Percentiles rank a stretch among this genome's conserved stretches.
These are phyloP conservation scores for Calonectria henricotiae DNA, from an alignment of 2,329 filamentous ascomycete genomes.

Conservation along the genomic window DNA sequence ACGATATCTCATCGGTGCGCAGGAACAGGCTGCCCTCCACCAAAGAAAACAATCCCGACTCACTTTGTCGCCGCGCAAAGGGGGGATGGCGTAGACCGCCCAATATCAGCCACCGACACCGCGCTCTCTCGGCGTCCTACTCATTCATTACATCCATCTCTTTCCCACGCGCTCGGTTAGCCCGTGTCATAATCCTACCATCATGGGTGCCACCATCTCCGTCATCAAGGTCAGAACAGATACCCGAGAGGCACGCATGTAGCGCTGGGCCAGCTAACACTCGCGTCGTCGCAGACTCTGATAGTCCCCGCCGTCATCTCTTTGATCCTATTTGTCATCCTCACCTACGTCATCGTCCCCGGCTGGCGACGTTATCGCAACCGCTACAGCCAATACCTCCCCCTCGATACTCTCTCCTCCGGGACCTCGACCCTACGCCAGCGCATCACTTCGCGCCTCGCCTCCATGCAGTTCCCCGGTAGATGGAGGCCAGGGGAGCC, in stretches of 20 bases:
- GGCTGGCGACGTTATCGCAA: conserved; percentile 79
- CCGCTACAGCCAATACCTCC: conserved; percentile 83
- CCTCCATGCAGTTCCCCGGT: conserved; percentile 59
- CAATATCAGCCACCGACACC: background rate
- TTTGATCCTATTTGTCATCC: conserved; percentile 77
- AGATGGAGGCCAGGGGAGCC: conserved; percentile 65
- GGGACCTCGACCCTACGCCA: conserved; percentile 71
- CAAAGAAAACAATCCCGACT: conserved; percentile 28
- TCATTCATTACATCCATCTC: background rate
- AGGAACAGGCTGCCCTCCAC: conserved; percentile 11
- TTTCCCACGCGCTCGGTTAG: background rate
- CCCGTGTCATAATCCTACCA: background rate
- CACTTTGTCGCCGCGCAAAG: conserved; percentile 26
- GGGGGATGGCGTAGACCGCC: conserved; percentile 5
- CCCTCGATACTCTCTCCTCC: conserved; percentile 75
- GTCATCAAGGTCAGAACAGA: conserved; percentile 57
- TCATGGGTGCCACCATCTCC: conserved; percentile 57
- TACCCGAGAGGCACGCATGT: background rate
- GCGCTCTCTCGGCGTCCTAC: background rate
- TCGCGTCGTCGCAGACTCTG: conserved; percentile 70
- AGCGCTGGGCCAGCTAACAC: conserved; percentile 40
- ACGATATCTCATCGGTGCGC: conserved; percentile 22
- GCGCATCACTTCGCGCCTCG: conserved; percentile 60
- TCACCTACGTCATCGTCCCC: conserved; percentile 78
- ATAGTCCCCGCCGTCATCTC: conserved; percentile 81